Base-by-base conservation (phyloP, 805 yeast species). In the Wickerhamiella nectarea region DNA sequence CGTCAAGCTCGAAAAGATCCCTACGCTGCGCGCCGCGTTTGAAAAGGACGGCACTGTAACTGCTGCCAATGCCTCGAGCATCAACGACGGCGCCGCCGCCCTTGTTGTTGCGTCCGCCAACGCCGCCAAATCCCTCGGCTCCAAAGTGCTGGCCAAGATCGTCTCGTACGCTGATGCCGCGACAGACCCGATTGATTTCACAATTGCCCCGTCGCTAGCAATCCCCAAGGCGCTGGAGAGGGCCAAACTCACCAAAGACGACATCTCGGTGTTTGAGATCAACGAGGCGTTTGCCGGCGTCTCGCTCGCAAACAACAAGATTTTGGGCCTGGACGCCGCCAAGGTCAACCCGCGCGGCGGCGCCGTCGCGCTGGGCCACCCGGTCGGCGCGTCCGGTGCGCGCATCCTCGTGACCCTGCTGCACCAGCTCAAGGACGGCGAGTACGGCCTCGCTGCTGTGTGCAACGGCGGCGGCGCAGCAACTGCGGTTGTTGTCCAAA, bases 401-500 rank as follows among this genome's bases (percentile, higher is more conserved):
- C 75, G 95, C 69, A 72, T 87, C 56, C 72, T 87, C 40, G 89
- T 82, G 49, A 64, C 68, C 15, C 50, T 65, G 43, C 46, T 66
- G 42, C 51, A 59, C 48, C 51, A 56, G 34, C 53, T 64, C 45
- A 56, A 64, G 41, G 94, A 84, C 64, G 87, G 86, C 54, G 84
- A 80, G 64, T 66, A 76, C 50, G 97, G 97, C 61, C 82, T 76
- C 50, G 95, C 94, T 54, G 95, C 84, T 64, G 79, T 87, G 56
- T 89, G 96, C 72, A 87, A 87, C 62, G 96, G 96, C 70, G 96
- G 96, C 58, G 97, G 97, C 61, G 96, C 94, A 62, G 95, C 96
- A 37, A 81, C 94, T 36, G 75, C 95, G n/a, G 69, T 87, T 54
- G 79, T 87, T 48, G 74, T 86, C 54, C 89, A 85, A 67, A 78